A percentile compares a stretch with the other conserved stretches of the same genome.
phyloP scores from a whole-genome alignment of 257 asterid genomes.

The Cruciata laevipes region DNA sequence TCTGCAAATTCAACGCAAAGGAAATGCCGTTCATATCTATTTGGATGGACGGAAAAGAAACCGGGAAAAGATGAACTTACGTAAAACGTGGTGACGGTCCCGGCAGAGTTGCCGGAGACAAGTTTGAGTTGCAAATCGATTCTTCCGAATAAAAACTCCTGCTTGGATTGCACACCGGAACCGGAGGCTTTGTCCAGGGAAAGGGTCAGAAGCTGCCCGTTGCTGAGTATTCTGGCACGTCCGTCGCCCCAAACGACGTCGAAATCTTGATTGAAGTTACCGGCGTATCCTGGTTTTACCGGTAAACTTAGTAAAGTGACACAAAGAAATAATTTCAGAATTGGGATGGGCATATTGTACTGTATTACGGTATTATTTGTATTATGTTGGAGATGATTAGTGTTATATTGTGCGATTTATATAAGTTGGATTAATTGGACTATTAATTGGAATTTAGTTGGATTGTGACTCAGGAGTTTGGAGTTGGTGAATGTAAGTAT shows the following conservation, averaged over 20 bases:
- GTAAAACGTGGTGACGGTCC: slow-evolving; percentile 34
- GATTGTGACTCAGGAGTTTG: background rate
- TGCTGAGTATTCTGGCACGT: slow-evolving; percentile 25
- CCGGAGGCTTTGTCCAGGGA: slow-evolving; percentile 21
- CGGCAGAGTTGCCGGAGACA: slow-evolving; percentile 36
- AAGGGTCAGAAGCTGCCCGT: slow-evolving; percentile 21
- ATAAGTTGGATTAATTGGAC: background rate
- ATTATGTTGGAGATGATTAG: background rate
- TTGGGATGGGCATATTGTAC: background rate
- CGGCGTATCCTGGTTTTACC: background rate
- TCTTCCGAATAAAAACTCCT: slow-evolving; percentile 27
- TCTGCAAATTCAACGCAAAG: slow-evolving; percentile 24
- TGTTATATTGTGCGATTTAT: background rate
- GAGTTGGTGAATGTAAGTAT: background rate
- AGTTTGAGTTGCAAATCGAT: slow-evolving; percentile 37
- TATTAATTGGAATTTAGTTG: background rate
- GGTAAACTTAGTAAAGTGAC: background rate
- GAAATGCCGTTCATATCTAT: background rate
- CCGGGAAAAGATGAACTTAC: slow-evolving; percentile 18
- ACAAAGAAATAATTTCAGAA: background rate
- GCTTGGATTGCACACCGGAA: slow-evolving; percentile 31
- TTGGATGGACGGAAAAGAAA: no score
- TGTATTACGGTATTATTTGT: background rate
- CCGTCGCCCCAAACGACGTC: slow-evolving; percentile 31
- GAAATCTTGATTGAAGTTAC: slow-evolving; percentile 28